These are phyloP conservation scores for Fistulinella cinereoalba DNA, from an alignment of 1,284 basidiomycete genomes.

Conservation along the genomic window DNA sequence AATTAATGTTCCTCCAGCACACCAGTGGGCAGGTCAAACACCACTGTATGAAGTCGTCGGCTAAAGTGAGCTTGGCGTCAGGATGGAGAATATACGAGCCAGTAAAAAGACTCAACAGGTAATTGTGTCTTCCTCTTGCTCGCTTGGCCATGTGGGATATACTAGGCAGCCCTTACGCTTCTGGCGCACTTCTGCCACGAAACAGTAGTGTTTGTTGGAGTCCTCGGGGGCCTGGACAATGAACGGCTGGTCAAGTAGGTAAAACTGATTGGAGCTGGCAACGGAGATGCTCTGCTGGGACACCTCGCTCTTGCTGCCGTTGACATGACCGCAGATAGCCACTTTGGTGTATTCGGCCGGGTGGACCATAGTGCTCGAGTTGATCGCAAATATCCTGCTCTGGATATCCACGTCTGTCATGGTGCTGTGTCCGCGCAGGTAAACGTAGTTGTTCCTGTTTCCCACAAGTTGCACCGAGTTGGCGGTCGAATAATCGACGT, in stretches of 20 bases:
- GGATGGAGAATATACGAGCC: not conserved
- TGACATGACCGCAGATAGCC: not conserved
- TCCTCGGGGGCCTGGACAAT: not conserved
- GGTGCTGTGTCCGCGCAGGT: constrained; percentile 15
- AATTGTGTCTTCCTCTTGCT: constrained; percentile 3
- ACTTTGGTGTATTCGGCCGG: not conserved
- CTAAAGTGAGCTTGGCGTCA: not conserved
- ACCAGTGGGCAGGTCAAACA: not conserved
- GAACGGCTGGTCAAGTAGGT: constrained; percentile 9
- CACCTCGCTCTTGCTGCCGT: not conserved
- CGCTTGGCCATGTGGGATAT: constrained; percentile 8
- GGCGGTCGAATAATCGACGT: constrained; percentile 1
- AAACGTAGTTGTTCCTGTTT: constrained; percentile 9
- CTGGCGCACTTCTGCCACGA: constrained; percentile 13
- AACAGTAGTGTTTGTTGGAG: constrained; percentile 5
- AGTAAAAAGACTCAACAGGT: constrained; percentile 2
- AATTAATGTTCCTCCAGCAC: constrained; percentile 8
- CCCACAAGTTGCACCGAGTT: constrained; percentile 5
- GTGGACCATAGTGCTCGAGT: not conserved
- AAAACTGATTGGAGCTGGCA: constrained; percentile 2
- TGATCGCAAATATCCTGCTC: not conserved
- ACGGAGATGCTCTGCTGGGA: constrained; percentile 8
- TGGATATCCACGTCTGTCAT: constrained; percentile 11
- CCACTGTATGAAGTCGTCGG: constrained; percentile 7
- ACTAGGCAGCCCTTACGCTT: constrained; percentile 4